Conservation (phyloP, 2,329 filamentous ascomycete genomes). For the Alternaria arbusti region DNA sequence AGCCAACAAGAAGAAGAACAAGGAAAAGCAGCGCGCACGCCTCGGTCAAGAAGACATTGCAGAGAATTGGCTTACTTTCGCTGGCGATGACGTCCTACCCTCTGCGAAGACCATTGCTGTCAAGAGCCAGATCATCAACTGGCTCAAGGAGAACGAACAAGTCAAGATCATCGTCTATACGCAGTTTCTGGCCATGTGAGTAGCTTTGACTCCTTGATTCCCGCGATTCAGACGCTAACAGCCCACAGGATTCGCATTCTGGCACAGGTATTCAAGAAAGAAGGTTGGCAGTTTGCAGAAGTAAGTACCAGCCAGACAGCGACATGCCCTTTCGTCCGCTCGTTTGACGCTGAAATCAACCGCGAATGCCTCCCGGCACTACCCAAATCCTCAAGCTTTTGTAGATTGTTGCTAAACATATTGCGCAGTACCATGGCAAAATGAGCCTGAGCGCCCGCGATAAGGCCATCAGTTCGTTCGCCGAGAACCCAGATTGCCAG, state of each 20-base stretch:
- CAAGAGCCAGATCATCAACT: conserved; percentile 55
- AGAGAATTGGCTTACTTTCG: conserved; percentile 48
- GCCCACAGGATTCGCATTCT: conserved; percentile 55
- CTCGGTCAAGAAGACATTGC: conserved; percentile 37
- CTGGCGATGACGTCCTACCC: conserved; percentile 48
- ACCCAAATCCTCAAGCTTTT: not conserved
- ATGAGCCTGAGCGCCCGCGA: conserved; percentile 55
- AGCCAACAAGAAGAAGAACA: conserved; percentile 19
- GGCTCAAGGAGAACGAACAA: conserved; percentile 51
- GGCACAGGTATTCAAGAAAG: conserved; percentile 55
- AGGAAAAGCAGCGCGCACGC: conserved; percentile 16
- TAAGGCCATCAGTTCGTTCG: conserved; percentile 57
- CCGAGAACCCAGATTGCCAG: conserved; percentile 43
- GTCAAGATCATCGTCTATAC: conserved; percentile 68
- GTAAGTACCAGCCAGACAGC: conserved; percentile 28
- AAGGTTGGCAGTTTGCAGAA: conserved; percentile 57
- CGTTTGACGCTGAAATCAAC: not conserved
- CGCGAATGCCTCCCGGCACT: not conserved
- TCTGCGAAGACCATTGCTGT: conserved; percentile 55
- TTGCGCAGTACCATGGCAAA: conserved; percentile 55
- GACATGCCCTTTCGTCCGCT: not conserved
- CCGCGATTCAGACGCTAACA: conserved; percentile 6
- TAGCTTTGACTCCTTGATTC: not conserved
- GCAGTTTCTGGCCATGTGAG: conserved; percentile 61
- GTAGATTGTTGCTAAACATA: conserved; percentile 7